phyloP scores from a whole-genome alignment of 805 yeast genomes.

The Kazachstania viticola region DNA sequence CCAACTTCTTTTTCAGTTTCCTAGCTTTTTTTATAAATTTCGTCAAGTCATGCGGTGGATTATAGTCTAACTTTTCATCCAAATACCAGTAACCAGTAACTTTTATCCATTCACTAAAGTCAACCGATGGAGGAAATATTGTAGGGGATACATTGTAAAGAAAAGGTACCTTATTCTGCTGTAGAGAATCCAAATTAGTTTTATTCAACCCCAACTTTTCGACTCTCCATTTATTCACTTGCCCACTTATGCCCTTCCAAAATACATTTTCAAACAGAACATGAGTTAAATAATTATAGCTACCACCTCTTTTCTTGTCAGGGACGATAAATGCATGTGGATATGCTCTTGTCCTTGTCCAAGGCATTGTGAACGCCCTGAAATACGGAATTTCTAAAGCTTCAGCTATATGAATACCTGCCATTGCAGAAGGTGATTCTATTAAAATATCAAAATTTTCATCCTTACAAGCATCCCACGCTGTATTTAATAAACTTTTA shows the following conservation, averaged over 20 bases:
- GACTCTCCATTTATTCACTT: slow-evolving; percentile 80
- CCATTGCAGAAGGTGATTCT: slow-evolving; percentile 95
- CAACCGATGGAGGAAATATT: slow-evolving; percentile 85
- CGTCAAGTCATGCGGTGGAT: slow-evolving; percentile 47
- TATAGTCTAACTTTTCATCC: slow-evolving; percentile 47
- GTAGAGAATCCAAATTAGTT: slow-evolving; percentile 60
- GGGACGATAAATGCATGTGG: slow-evolving; percentile 96
- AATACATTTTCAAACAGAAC: slow-evolving; percentile 85
- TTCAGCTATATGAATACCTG: slow-evolving; percentile 91
- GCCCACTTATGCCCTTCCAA: slow-evolving; percentile 86
- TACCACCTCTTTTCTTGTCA: slow-evolving; percentile 85
- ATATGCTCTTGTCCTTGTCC: slow-evolving; percentile 92
- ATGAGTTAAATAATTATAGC: slow-evolving; percentile 85
- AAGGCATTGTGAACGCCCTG: slow-evolving; percentile 96
- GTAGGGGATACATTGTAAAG: slow-evolving; percentile 81
- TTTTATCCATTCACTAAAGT: slow-evolving; percentile 89
- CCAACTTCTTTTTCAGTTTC: slow-evolving; percentile 52
- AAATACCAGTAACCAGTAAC: slow-evolving; percentile 95
- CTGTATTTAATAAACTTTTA: slow-evolving; percentile 49
- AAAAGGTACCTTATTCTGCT: slow-evolving; percentile 75
- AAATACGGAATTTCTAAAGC: slow-evolving; percentile 81
- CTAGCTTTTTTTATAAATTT: slow-evolving; percentile 55
- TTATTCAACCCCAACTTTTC: slow-evolving; percentile 50
- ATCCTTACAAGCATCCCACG: slow-evolving; percentile 81
- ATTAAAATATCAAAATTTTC: slow-evolving; percentile 58